These are phyloP conservation scores for Dactylellina parvicollis DNA, from an alignment of 2,329 filamentous ascomycete species.

Conservation along the genomic window DNA sequence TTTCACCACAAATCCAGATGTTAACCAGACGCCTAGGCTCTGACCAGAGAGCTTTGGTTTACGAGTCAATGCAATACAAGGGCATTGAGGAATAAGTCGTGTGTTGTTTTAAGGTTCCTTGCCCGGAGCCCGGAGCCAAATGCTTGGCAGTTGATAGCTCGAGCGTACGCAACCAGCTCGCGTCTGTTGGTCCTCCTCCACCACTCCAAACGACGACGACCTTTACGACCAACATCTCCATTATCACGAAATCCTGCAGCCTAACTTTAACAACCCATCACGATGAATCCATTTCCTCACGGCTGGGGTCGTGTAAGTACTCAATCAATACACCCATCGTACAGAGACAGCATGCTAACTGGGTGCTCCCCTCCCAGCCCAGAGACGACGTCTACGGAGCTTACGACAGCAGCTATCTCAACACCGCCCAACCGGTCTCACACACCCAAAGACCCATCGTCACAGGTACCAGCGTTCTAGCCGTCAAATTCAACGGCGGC, in stretches of 20 bases:
- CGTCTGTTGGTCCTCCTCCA: slow-evolving; percentile 34
- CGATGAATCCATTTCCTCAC: slow-evolving; percentile 78
- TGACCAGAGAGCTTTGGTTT: too few species aligned
- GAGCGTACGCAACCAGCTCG: slow-evolving; percentile 48
- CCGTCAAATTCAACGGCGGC: slow-evolving; percentile 93
- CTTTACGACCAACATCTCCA: slow-evolving; percentile 9
- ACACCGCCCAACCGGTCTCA: slow-evolving; percentile 68
- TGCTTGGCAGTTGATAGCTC: neutral
- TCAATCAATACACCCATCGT: slow-evolving; percentile 4
- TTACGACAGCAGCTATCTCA: slow-evolving; percentile 88
- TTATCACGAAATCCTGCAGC: slow-evolving; percentile 27
- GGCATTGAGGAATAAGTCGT: too few species aligned
- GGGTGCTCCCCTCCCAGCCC: slow-evolving; percentile 69
- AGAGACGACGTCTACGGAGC: slow-evolving; percentile 96
- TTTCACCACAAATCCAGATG: too few species aligned
- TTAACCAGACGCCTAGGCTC: too few species aligned
- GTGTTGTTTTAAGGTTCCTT: too few species aligned
- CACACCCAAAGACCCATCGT: slow-evolving; percentile 94
- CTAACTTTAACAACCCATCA: slow-evolving; percentile 53
- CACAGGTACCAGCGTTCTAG: slow-evolving; percentile 94
- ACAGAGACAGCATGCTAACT: slow-evolving; percentile 11
- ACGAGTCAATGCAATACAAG: too few species aligned
- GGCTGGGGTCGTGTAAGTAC: slow-evolving; percentile 75
- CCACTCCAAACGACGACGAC: slow-evolving; percentile 28
- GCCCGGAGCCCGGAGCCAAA: neutral